Base-by-base conservation (phyloP, 257 asterid species). In the Coffea eugenioides region DNA sequence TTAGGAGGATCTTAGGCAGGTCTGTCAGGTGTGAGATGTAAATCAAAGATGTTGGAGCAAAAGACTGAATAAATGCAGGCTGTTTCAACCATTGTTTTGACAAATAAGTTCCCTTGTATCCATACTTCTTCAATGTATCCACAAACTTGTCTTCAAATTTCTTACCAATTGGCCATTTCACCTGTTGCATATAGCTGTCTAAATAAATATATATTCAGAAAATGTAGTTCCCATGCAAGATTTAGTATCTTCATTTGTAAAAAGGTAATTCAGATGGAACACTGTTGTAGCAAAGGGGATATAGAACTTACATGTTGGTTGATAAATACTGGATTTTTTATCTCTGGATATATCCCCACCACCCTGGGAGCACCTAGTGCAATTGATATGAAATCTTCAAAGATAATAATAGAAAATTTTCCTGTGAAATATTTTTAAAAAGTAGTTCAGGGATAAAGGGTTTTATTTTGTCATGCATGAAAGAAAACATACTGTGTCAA, bases 321-420 rank as follows among this genome's bases (percentile, higher is more conserved):
- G 83, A 96, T 90, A 69, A 92, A 90, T 52, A 91, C 90, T 66
- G 99, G 97, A 82, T 91, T 96, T 88, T 96, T 94, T 25, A 94
- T 94, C 91, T 96, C 97, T 25, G 99, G 99, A 90, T 96, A 96
- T 83, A 96, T 92, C 77, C 99, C 98, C 27, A 96, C 99, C 23
- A 91, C 89, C 87, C 98, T 83, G 23, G 91, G 91, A 66, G 99
- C 93, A 83, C 88, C 96, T 86, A 94, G 80, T 56, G 99, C 98
- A 77, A 96, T 90, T 46, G 95, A 88, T 79, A 96, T 89, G 80
- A 83, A 96, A 83, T 96, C 97, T 76, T 96, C 97, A 85, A 96
- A 92, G 43, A 97, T 94, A 82, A 94, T 89, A 6, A 96, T 91
- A 18, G 97, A 76, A 85, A 88, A 96, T 65, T 90, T 83, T 79